Percentiles rank a stretch among this genome's conserved stretches.
phyloP scores from a whole-genome alignment of 75 land plant genomes.

The Isoetes taiwanensis region DNA sequence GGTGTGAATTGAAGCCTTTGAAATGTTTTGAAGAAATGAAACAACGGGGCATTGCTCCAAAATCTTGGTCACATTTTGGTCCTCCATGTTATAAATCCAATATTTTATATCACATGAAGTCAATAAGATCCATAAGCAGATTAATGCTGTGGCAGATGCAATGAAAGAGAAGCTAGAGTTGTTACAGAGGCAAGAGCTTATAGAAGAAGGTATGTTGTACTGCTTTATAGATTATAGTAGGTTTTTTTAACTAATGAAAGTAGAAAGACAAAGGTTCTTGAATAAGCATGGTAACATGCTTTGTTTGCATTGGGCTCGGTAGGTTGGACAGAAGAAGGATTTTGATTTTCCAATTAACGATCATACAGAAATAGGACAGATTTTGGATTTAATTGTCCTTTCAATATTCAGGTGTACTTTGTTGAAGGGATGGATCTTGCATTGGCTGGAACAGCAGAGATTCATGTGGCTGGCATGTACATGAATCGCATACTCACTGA shows the following conservation, averaged over 20 bases:
- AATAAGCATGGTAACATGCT: no score
- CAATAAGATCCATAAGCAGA: slow-evolving; percentile 59
- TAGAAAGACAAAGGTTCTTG: no score
- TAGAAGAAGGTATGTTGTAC: slow-evolving; percentile 63
- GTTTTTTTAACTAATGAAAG: no score
- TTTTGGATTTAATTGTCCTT: slow-evolving; percentile 77
- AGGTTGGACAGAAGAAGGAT: slow-evolving; percentile 65
- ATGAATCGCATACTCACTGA: slow-evolving; percentile 85
- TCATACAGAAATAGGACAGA: slow-evolving; percentile 73
- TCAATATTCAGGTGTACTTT: slow-evolving; percentile 95
- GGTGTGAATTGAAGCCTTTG: no score
- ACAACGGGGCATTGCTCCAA: no score
- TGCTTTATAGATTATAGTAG: no score
- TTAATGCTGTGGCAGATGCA: slow-evolving; percentile 74
- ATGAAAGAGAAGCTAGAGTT: slow-evolving; percentile 92
- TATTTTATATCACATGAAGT: no score
- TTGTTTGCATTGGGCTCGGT: no score
- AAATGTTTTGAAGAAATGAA: no score
- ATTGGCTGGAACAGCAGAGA: slow-evolving; percentile 94
- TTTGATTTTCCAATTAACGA: slow-evolving; percentile 69
- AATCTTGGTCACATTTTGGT: no score
- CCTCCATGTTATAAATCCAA: no score
- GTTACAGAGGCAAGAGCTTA: slow-evolving; percentile 51
- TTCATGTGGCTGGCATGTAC: slow-evolving; percentile 91
- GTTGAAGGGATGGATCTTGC: slow-evolving; percentile 83